These are phyloP conservation scores for Pinus taeda DNA, from an alignment of 75 land plant genomes.

Conservation along the genomic window DNA sequence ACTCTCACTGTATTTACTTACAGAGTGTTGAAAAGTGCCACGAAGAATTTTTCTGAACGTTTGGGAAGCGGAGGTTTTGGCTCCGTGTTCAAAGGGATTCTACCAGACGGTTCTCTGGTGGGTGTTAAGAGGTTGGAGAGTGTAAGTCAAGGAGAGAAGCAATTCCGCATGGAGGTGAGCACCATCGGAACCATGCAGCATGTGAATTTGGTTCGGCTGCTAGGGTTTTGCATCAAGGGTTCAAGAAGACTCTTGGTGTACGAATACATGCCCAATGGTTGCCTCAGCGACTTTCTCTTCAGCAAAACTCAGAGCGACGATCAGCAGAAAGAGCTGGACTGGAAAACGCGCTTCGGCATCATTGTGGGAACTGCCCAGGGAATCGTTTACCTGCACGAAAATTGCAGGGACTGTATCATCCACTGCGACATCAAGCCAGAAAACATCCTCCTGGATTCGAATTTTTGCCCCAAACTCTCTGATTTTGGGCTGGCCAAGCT, in stretches of 20 bases:
- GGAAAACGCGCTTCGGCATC: background rate
- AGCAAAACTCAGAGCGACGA: background rate
- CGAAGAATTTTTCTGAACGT: conserved; percentile 17
- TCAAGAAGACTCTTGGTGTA: conserved; percentile 4
- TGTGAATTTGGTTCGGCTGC: conserved; percentile 8
- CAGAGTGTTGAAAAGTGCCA: conserved; percentile 19
- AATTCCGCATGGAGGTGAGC: conserved; percentile 12
- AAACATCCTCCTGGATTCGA: conserved; percentile 2
- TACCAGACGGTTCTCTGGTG: conserved; percentile 22
- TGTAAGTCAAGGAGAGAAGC: conserved; percentile 4
- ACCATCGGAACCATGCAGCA: conserved; percentile 13
- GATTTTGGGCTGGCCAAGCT: background rate
- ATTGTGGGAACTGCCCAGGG: background rate
- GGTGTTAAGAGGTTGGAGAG: conserved; percentile 27
- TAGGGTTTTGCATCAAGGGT: conserved; percentile 9
- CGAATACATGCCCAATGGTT: conserved; percentile 1
- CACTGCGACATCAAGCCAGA: conserved; percentile 7
- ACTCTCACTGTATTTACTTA: conserved; percentile 9
- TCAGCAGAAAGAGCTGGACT: background rate
- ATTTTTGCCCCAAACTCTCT: background rate
- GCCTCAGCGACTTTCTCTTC: background rate
- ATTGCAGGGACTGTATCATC: background rate
- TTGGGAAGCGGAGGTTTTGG: conserved; percentile 29
- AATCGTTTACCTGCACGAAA: conserved; percentile 2
- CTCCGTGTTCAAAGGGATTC: conserved; percentile 21